phyloP scores from a whole-genome alignment of 2,329 filamentous ascomycete genomes.

The Cadophora sp. region DNA sequence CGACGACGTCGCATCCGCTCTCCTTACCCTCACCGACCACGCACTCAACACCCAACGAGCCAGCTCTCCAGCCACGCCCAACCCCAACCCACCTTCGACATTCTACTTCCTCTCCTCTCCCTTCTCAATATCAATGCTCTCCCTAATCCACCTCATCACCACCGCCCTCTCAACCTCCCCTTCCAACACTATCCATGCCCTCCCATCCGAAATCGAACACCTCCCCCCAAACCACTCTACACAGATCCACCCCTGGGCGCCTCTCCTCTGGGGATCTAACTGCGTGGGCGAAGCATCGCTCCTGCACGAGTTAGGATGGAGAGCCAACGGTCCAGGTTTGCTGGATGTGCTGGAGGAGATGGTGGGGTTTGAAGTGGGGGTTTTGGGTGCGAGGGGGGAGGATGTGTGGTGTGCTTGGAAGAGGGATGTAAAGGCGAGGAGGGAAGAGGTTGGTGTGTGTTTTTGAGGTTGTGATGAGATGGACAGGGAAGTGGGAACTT shows the following conservation, averaged over 20 bases:
- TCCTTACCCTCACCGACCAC: background rate
- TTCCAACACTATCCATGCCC: background rate
- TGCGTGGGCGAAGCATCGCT: background rate
- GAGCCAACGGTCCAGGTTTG: background rate
- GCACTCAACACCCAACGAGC: background rate
- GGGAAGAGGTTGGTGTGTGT: background rate
- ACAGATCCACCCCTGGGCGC: background rate
- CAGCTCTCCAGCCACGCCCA: background rate
- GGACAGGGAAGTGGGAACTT: background rate
- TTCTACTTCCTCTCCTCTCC: background rate
- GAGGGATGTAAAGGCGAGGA: background rate
- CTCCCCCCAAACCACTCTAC: background rate
- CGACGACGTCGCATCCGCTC: background rate
- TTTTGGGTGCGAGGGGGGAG: background rate
- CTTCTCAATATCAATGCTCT: background rate
- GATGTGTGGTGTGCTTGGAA: background rate
- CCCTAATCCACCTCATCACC: too few species aligned
- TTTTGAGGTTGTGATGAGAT: background rate
- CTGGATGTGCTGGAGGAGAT: background rate
- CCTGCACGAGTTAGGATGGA: background rate
- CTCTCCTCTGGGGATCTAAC: background rate
- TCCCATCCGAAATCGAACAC: background rate
- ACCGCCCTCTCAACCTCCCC: too few species aligned
- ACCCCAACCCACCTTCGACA: background rate
- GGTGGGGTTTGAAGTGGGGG: background rate